These are phyloP conservation scores for Ogataea hybrid DNA, from an alignment of 1,139 yeast genomes.

Conservation along the genomic window DNA sequence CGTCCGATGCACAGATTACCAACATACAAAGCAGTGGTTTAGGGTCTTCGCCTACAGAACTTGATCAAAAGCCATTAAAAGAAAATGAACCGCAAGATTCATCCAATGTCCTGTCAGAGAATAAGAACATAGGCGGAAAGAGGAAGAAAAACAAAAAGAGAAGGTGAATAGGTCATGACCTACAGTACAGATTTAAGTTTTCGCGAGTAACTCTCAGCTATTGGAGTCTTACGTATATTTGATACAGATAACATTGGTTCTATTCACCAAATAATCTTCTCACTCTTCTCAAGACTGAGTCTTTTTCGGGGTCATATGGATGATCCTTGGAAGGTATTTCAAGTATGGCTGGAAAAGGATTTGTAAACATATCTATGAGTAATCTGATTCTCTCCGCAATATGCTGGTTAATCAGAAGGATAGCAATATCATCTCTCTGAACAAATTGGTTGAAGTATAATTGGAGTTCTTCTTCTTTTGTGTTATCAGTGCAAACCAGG, in stretches of 20 bases:
- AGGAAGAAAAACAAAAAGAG: conserved; percentile 26
- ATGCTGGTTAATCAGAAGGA: conserved; percentile 88
- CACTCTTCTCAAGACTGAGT: conserved; percentile 89
- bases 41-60: too few species aligned
- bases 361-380: conserved; percentile 77
- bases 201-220: too few species aligned
- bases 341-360: conserved; percentile 93
- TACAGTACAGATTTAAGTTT: too few species aligned
- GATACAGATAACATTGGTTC: too few species aligned
- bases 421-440: conserved; percentile 87
- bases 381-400: conserved; percentile 88
- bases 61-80: too few species aligned
- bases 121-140: conserved; percentile 8
- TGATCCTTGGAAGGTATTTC: conserved; percentile 99
- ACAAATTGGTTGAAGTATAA: conserved; percentile 76
- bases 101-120: neutral
- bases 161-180: conserved; percentile 3
- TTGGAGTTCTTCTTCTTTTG: conserved; percentile 73
- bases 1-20: too few species aligned
- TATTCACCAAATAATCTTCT: conserved; percentile 92
- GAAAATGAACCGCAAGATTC: neutral
- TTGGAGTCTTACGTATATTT: too few species aligned
- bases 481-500: conserved; percentile 76
- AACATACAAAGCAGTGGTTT: too few species aligned
- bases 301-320: conserved; percentile 98